A percentile compares a stretch with the other conserved stretches of the same genome.
Conservation (phyloP, 179 eudicot species). For the Patellifolia procumbens region DNA sequence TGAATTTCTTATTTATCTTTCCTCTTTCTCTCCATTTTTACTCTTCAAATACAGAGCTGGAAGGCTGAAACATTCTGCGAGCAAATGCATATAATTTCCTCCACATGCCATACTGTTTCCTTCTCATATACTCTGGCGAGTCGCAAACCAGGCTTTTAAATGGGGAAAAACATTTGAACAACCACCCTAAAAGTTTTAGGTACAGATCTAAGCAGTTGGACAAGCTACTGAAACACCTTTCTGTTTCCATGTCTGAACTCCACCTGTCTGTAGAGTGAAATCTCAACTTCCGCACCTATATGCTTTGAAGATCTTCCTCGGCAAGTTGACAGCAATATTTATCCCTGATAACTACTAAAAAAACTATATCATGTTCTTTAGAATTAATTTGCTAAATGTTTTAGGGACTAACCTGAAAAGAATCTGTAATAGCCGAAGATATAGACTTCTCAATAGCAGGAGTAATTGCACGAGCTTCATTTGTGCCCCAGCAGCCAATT, state of each 20-base stretch:
- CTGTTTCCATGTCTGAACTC: neutral
- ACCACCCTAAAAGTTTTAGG: neutral
- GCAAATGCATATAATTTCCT: no score
- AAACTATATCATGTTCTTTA: neutral
- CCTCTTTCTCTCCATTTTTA: no score
- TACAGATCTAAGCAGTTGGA: neutral
- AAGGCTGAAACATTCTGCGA: neutral
- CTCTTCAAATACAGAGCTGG: neutral
- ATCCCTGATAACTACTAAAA: neutral
- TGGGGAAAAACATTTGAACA: neutral
- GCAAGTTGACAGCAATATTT: neutral
- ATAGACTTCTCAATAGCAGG: conserved; percentile 73
- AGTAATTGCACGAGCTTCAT: conserved; percentile 68
- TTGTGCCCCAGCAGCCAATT: conserved; percentile 62
- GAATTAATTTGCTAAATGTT: neutral
- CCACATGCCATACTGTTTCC: neutral
- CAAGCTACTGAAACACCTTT: neutral
- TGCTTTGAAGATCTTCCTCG: neutral
- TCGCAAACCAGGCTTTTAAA: neutral
- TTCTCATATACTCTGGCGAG: neutral
- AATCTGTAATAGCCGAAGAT: conserved; percentile 62
- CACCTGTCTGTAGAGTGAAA: no score
- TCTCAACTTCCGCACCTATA: neutral
- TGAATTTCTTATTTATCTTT: neutral
- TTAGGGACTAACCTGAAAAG: conserved; percentile 68